These are phyloP conservation scores for Mytilinidion resinicola DNA, from an alignment of 495 filamentous ascomycete genomes.

Conservation along the genomic window DNA sequence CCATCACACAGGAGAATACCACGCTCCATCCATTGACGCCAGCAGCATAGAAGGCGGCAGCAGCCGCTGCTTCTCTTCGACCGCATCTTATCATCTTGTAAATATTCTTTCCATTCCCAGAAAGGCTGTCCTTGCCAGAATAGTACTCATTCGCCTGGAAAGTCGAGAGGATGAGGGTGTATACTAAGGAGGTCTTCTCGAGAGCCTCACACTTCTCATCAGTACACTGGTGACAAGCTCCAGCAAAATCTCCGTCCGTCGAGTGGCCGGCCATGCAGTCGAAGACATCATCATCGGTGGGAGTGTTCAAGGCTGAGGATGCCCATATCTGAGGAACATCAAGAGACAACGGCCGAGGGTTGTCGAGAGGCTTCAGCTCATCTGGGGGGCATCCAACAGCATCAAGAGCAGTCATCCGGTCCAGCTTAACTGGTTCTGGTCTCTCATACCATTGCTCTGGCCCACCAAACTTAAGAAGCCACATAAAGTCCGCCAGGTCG, in stretches of 20 bases:
- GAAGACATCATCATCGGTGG: constrained; percentile 22
- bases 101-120: constrained; percentile 11
- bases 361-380: background rate
- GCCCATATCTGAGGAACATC: constrained; percentile 17
- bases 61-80: constrained; percentile 15
- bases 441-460: background rate
- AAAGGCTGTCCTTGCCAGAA: background rate
- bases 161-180: constrained; percentile 17
- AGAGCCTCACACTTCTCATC: constrained; percentile 22
- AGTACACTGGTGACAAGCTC: constrained; percentile 16
- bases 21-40: constrained; percentile 19
- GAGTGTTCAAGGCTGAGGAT: constrained; percentile 13
- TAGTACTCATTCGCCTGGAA: constrained; percentile 5
- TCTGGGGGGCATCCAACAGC: background rate
- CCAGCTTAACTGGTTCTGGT: background rate
- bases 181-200: constrained; percentile 10
- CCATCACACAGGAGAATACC: constrained; percentile 18
- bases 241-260: constrained; percentile 8
- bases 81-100: constrained; percentile 25
- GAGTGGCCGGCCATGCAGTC: constrained; percentile 17
- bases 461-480: background rate
- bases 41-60: constrained; percentile 20
- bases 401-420: background rate
- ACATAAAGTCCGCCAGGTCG: background rate
- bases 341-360: constrained; percentile 5